Evolutionary conservation across 768 basidiomycete genomes (phyloP), one percentile per base, ranked within the genome.

Genomic region (Sporobolomyces phaffii): DNA sequence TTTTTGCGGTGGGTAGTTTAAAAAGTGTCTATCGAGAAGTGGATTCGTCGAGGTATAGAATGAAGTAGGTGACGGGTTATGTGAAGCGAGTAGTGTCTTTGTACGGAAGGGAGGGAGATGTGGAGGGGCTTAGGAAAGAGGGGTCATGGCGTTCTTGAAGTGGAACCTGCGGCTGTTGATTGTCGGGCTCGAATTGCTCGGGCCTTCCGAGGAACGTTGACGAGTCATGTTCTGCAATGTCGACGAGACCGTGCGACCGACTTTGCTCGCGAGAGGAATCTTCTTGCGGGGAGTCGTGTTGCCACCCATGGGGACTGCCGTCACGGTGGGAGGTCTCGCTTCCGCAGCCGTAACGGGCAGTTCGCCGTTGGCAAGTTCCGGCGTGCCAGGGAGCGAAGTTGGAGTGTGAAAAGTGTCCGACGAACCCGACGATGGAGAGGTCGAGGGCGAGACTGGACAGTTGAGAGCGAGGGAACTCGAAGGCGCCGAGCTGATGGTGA

Each of bases 131-230:
- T 13, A 56, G 9, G 62, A 64, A 45, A 64, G 53, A 18, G 62
- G 62, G 6, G 62, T 64, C 62, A 64, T 64, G 52, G 40, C 41
- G 33, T 44, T 33, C 26, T 56, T 47, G 31, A 64, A 64, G 51
- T 48, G 53, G 47, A 57, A 56, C 22, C 62, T 52, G 0, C 53
- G 44, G 24, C 53, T 47, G 33, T 29, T 29, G 44, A 54, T 41
- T 29, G 43, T 18, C 36, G 38, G 3, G 33, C 49, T 28, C 13
- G 54, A 3, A 41, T 7, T 33, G 9, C 29, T 34, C 29, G 43
- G 5, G 43, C 56, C 56, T 14, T 58, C 56, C 3, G 28, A 31
- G 9, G 41, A 44, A 20, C 56, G 56, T 18, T 29, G 31, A 33
- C 56, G 41, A n/a, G 29, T 43, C 56, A 58, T 58, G 56, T 45